Percentiles rank a stretch among this genome's conserved stretches.
Conservation (phyloP, 768 basidiomycete genomes). For the Chlorophyllum brunneum region DNA sequence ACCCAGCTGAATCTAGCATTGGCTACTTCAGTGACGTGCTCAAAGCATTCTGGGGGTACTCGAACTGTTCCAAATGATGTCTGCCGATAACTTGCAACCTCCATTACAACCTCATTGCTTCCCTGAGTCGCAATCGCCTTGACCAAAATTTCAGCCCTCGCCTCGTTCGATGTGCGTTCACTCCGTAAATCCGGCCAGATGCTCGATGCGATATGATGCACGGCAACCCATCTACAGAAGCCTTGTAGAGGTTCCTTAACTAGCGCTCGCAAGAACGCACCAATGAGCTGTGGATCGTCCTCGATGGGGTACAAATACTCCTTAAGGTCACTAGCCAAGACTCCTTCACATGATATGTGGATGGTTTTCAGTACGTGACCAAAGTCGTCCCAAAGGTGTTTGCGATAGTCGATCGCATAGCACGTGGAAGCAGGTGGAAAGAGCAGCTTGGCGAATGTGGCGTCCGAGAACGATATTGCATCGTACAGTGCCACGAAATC, state of each 20-base stretch:
- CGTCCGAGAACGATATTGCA: slow-evolving; percentile 83
- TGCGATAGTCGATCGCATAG: slow-evolving; percentile 81
- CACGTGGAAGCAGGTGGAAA: slow-evolving; percentile 73
- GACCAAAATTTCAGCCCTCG: slow-evolving; percentile 44
- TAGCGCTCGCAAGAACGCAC: slow-evolving; percentile 60
- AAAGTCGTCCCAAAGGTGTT: slow-evolving; percentile 80
- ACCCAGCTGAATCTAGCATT: slow-evolving; percentile 22
- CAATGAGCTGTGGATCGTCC: slow-evolving; percentile 52
- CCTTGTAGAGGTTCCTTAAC: slow-evolving; percentile 41
- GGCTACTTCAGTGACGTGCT: slow-evolving; percentile 21
- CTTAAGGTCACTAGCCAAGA: slow-evolving; percentile 48
- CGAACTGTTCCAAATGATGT: slow-evolving; percentile 28
- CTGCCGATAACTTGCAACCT: slow-evolving; percentile 60
- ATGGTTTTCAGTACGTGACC: slow-evolving; percentile 62
- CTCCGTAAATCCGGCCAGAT: slow-evolving; percentile 65
- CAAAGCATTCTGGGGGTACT: slow-evolving; percentile 51
- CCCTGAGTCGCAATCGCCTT: slow-evolving; percentile 51
- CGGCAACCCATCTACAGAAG: slow-evolving; percentile 62
- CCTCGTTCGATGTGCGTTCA: slow-evolving; percentile 23
- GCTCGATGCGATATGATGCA: slow-evolving; percentile 75
- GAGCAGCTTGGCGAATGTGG: slow-evolving; percentile 69
- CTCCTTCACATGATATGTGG: slow-evolving; percentile 43
- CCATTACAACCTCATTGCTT: slow-evolving; percentile 38
- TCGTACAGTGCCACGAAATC: slow-evolving; percentile 91
- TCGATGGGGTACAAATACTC: slow-evolving; percentile 77